These are phyloP conservation scores for Chytriomyces sp. DNA, from an alignment of 192 early-diverging fungal genomes.

Conservation along the genomic window DNA sequence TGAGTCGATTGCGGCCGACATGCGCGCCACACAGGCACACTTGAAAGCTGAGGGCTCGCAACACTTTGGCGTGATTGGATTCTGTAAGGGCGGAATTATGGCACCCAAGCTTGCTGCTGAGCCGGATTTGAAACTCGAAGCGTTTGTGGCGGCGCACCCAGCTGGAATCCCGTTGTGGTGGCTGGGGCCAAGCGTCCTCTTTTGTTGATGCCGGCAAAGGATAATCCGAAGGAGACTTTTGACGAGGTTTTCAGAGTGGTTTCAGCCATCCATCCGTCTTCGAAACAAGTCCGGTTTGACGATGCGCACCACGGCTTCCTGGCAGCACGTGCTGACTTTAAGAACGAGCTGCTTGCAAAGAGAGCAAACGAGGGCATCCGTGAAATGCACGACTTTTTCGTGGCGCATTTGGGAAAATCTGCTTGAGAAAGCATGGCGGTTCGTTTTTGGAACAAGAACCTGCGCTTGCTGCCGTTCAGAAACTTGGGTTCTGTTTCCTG, in stretches of 20 bases:
- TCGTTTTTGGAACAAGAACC: not conserved
- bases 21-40: not conserved
- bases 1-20: not conserved
- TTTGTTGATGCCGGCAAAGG: conserved; percentile 22
- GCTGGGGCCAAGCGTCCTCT: conserved; percentile 1
- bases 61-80: conserved; percentile 25
- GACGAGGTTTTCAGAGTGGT: conserved; percentile 8
- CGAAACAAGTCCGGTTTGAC: conserved; percentile 8
- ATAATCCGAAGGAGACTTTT: conserved; percentile 28
- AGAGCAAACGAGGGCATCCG: conserved; percentile 20
- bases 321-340: conserved; percentile 31
- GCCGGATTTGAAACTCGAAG: not conserved
- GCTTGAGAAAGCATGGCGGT: not conserved
- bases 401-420: not conserved
- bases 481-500: too few relatives aligned
- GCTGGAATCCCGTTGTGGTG: conserved; percentile 3
- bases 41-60: not conserved
- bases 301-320: conserved; percentile 35
- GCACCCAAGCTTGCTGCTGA: not conserved
- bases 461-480: not conserved
- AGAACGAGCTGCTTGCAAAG: conserved; percentile 11
- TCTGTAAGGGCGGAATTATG: conserved; percentile 32
- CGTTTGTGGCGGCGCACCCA: conserved; percentile 19
- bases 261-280: not conserved
- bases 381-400: conserved; percentile 20